Base-by-base conservation (phyloP, 2,329 filamentous ascomycete genomes). In the Celoporthe dispersa region DNA sequence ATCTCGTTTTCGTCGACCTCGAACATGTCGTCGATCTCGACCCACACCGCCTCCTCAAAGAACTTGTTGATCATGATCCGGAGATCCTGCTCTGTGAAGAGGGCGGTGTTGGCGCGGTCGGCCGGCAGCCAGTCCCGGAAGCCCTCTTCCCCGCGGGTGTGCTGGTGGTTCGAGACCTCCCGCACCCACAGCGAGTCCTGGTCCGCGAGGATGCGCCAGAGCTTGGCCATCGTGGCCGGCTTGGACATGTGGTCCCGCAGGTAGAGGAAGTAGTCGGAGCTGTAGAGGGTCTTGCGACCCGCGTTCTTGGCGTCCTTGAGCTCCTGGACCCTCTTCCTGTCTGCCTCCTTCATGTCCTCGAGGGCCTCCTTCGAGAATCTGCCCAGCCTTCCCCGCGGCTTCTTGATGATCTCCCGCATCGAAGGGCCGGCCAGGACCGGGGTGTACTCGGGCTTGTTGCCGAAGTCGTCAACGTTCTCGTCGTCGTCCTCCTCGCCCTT, bases 231-330 rank as follows among this genome's bases (percentile, higher is more conserved):
- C 11, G 53, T 57, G 25, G 12, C 14, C 12, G 12, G 4, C 14
- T 33, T 31, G 12, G 53, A 28, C 53, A 57, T 57, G 53, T 57
- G 53, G 5, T 57, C 53, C 5, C 53, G 53, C 14, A 57, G 53
- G 25, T 31, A 57, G 53, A 57, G 25, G 53, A 57, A 57, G 53
- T 57, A 57, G 25, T 57, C 53, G 8, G 53, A 31, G 53, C 53
- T 57, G 53, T 57, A 57, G 28, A 19, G 53, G 11, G 53, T 31
- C 25, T 12, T 31, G 11, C 28, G 53, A 16, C 25, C 11, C 12
- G 12, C 2, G 1, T 3, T 1, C 25, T 19, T 33, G 25, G 12
- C 28, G n/a, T 31, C 12, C 53, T 16, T 57, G 9, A 57, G 53
- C 53, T 57, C 53, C 25, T 31, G 53, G 25, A 16, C 25, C 28